Percentiles rank a stretch among this genome's conserved stretches.
These are phyloP conservation scores for Poronia punctata DNA, from an alignment of 495 filamentous ascomycete genomes.

Conservation along the genomic window DNA sequence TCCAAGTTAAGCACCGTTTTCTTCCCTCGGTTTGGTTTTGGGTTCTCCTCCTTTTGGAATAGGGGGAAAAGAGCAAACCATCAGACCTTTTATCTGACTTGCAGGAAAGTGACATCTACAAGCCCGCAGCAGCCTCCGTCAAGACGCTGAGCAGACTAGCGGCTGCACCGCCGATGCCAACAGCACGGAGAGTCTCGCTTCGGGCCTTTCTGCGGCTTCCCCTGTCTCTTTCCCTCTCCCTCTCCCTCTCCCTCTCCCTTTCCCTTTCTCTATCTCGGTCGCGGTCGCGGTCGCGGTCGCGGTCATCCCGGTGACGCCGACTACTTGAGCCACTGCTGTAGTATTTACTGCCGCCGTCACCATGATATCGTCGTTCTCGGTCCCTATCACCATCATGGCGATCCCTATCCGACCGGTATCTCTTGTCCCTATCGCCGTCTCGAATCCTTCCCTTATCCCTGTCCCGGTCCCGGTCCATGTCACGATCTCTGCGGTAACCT, in stretches of 20 bases:
- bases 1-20: too few species aligned
- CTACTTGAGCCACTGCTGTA: slow-evolving; percentile 1
- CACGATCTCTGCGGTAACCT: slow-evolving; percentile 14
- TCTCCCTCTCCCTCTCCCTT: slow-evolving; percentile 7
- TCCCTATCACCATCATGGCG: slow-evolving; percentile 18
- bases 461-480: slow-evolving; percentile 14
- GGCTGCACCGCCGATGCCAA: slow-evolving; percentile 45
- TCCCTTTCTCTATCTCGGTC: slow-evolving; percentile 8
- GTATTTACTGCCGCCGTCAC: slow-evolving; percentile 3
- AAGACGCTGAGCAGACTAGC: slow-evolving; percentile 45
- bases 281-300: not conserved
- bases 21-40: too few species aligned
- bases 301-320: slow-evolving; percentile 5
- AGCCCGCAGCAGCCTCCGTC: slow-evolving; percentile 37
- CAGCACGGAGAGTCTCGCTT: slow-evolving; percentile 35
- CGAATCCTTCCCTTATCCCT: slow-evolving; percentile 14
- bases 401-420: slow-evolving; percentile 21
- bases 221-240: slow-evolving; percentile 11
- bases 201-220: slow-evolving; percentile 30
- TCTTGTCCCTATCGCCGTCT: slow-evolving; percentile 24
- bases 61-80: too few species aligned
- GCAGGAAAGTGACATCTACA: slow-evolving; percentile 15
- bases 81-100: too few species aligned
- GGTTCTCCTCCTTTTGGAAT: too few species aligned
- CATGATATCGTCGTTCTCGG: slow-evolving; percentile 11